phyloP scores from a whole-genome alignment of 257 asterid genomes.

The Cynanchum wilfordii region DNA sequence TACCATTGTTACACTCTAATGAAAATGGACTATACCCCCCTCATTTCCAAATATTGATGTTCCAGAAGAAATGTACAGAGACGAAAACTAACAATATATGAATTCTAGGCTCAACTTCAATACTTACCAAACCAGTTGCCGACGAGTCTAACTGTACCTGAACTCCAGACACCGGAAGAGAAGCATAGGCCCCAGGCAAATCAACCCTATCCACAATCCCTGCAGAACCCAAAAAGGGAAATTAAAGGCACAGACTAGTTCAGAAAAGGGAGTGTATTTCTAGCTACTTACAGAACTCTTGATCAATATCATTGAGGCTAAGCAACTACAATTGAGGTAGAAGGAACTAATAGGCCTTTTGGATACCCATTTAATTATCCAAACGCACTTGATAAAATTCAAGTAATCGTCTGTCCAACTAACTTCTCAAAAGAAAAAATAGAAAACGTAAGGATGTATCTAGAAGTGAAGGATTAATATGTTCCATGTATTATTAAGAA shows the following conservation, averaged over 20 bases:
- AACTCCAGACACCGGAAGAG: slow-evolving; percentile 30
- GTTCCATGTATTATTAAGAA: background rate
- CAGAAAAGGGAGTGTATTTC: background rate
- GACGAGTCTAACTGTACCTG: slow-evolving; percentile 36
- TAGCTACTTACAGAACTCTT: background rate
- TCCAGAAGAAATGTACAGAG: background rate
- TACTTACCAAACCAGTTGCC: slow-evolving; percentile 23
- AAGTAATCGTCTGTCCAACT: background rate
- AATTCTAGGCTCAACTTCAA: background rate
- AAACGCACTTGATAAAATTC: background rate
- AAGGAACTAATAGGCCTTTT: background rate
- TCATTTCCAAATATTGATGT: background rate
- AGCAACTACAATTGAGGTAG: background rate
- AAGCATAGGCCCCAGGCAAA: slow-evolving; percentile 34
- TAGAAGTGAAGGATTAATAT: background rate
- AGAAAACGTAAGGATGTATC: background rate
- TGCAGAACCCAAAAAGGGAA: slow-evolving; percentile 24
- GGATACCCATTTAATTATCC: background rate
- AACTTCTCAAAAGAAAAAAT: background rate
- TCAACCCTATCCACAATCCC: slow-evolving; percentile 37
- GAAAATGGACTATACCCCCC: background rate
- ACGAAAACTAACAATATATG: background rate
- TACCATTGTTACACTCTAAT: background rate
- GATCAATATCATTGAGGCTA: background rate
- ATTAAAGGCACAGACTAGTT: background rate